Base-by-base conservation (phyloP, 192 early-diverging fungal genomes). In the Rhizoclosmatium globosum region DNA sequence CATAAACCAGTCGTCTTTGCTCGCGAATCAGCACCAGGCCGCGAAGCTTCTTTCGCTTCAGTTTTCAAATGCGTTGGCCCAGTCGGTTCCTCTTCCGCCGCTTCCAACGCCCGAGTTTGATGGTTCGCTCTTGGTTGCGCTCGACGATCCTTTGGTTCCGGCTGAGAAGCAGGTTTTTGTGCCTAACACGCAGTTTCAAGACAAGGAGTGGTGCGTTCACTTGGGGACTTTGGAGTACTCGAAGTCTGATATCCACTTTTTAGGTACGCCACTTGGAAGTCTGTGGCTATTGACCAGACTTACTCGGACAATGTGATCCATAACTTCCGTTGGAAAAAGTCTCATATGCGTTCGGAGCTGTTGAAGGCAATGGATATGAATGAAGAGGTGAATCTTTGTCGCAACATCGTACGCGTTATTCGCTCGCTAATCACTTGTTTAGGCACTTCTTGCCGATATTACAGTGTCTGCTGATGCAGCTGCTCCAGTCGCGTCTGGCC, bases 271-370 rank as follows among this genome's bases (percentile, higher is more conserved):
- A 53, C 50, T 53, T 86, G 80, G 77, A 43, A 76, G 4, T 53
- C 70, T 9, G 3, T 86, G 2, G 21, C 72, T 13, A 62, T 67
- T 39, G 84, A 87, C n/a, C 75, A 73, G 4, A 53, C 77, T 44
- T 86, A 85, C 64, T 75, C 81, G 17, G 82, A 85, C 17, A 70
- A 56, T 17, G 44, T 72, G 17, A 47, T 60, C 4, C 60, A 65
- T 38, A 81, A 79, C 31, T 89, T 90, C 66, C 69, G 87, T 39
- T 90, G 89, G 89, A 82, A 83, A 23, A 78, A 79, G 59, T 85
- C 81, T 6, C 43, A 39, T 17, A 82, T 84, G 39, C 64, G 85
- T 1, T 79, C 43, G 4, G 69, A 71, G 50, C 87, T 85, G 62
- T 65, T 88, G 43, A 59, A 77, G 3, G 74, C 83, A 38, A 68